Percentiles rank a stretch among this genome's conserved stretches.
phyloP scores from a whole-genome alignment of 139 green algal species.

The Pycnococcus provasolii region DNA sequence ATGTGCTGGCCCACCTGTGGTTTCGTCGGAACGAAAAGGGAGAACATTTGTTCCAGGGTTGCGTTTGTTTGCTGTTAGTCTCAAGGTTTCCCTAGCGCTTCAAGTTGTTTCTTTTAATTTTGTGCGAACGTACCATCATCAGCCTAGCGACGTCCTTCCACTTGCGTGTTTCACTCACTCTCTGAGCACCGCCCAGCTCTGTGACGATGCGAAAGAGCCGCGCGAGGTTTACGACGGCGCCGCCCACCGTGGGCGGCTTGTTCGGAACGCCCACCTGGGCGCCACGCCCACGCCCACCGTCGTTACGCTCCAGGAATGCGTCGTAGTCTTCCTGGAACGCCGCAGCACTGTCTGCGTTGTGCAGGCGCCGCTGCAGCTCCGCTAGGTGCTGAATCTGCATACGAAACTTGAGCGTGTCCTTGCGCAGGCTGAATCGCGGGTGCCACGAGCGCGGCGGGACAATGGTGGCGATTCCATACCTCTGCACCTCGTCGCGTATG shows the following conservation, averaged over 20 bases:
- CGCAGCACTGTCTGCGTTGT: too few relatives aligned
- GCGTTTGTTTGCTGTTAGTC: too few relatives aligned
- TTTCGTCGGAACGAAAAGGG: too few relatives aligned
- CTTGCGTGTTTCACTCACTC: background rate
- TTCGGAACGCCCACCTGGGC: too few relatives aligned
- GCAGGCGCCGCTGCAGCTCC: conserved; percentile 28
- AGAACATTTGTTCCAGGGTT: too few relatives aligned
- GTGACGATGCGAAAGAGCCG: background rate
- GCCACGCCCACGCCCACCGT: too few relatives aligned
- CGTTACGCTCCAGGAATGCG: background rate
- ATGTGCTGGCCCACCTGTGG: too few relatives aligned
- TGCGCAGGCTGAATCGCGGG: conserved; percentile 11
- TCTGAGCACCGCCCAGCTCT: too few relatives aligned
- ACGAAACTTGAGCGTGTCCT: conserved; percentile 12
- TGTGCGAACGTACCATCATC: conserved; percentile 33
- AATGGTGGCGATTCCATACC: conserved; percentile 30
- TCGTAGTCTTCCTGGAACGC: background rate
- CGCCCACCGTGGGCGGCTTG: too few relatives aligned
- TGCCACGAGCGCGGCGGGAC: conserved; percentile 6
- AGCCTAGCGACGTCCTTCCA: background rate
- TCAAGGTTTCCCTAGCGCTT: conserved; percentile 46
- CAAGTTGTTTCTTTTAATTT: conserved; percentile 60
- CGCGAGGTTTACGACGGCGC: background rate
- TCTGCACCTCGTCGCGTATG: conserved; percentile 41
- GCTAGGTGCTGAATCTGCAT: conserved; percentile 11